Conservation (phyloP, 108 stramenopile species). For the Aureococcus anophagefferens region DNA sequence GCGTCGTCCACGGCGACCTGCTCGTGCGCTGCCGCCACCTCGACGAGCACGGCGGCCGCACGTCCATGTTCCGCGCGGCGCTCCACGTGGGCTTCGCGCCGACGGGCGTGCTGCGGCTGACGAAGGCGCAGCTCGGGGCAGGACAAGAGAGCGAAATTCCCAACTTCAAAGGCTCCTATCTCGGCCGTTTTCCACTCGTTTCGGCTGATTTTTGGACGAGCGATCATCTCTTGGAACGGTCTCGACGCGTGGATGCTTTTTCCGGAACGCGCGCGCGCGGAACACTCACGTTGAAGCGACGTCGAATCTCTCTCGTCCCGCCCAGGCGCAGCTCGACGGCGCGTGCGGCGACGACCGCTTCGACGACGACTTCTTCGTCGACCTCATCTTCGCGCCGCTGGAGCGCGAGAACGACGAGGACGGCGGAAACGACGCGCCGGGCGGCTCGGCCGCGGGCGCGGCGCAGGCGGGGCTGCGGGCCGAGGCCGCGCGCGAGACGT, state of each 20-base stretch:
- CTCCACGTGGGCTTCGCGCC: conserved; percentile 92
- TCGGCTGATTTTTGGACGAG: no score
- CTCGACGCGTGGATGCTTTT: no score
- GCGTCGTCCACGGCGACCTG: conserved; percentile 76
- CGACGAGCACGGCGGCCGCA: conserved; percentile 58
- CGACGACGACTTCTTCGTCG: conserved; percentile 79
- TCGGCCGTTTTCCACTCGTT: no score
- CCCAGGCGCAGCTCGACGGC: no score
- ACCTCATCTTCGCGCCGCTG: conserved; percentile 84
- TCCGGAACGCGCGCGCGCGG: no score
- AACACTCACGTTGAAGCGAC: no score
- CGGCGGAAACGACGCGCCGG: conserved; percentile 31
- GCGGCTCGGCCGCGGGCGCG: conserved; percentile 23
- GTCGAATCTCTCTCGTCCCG: no score
- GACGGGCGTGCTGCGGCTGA: conserved; percentile 75
- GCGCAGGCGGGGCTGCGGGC: neutral
- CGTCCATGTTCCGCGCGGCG: conserved; percentile 89
- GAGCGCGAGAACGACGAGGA: conserved; percentile 61
- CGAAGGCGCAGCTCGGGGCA: conserved; percentile 78
- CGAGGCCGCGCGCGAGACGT: neutral
- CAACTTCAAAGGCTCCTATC: no score
- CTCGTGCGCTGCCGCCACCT: conserved; percentile 78
- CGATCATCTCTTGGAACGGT: no score
- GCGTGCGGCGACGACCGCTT: conserved; percentile 76
- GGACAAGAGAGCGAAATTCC: no score